Evolutionary conservation across 1,284 basidiomycete species (phyloP), one percentile per base, ranked within the genome.

Genomic region (Pseudozyma pruni): DNA sequence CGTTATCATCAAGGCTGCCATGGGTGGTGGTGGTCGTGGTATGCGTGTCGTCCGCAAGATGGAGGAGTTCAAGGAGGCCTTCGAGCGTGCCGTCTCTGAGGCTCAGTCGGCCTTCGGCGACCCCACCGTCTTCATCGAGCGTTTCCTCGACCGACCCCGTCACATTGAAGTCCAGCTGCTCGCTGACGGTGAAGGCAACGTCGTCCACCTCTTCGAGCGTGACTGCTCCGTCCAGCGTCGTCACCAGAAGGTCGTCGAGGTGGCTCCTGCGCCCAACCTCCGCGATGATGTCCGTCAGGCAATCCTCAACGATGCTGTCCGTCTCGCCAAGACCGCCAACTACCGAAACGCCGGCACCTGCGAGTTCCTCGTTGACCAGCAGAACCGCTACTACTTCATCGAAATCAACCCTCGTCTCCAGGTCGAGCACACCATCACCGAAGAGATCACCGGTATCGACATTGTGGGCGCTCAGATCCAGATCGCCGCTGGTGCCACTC

Each of bases 91-190:
- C 10, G 93, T 94, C 71, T 90, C 89, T 76, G 96, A 99, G 85
- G 95, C 96, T 72, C 95, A 90, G 84, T 88, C 92, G 45, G 94
- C 96, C 29, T 99, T 99, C 75, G 25, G 81, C 93, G 95, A 96
- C 50, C 98, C 96, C 3, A 96, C 96, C 59, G 94, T 99, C 79
- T 98, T 99, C 85, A 93, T 99, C 85, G 98, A 98, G 96, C 98
- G 98, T 86, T 90, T 98, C 67, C 96, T 96, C 35, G 94, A 94
- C 29, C 90, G 93, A 75, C 96, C 96, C 37, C 91, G 96, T 69
- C 96, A 99, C 85, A 86, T 99, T 73, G 96, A 99, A 84, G 96
- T 98, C n/a, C 96, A 99, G 84, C 88, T 99, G 38, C 89, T 99
- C 41, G 96, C 96, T 45, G 96, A 99, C 85, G 96, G 98, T 83